phyloP scores from a whole-genome alignment of 2,329 filamentous ascomycete genomes.

The Lasiodiplodia sp. region DNA sequence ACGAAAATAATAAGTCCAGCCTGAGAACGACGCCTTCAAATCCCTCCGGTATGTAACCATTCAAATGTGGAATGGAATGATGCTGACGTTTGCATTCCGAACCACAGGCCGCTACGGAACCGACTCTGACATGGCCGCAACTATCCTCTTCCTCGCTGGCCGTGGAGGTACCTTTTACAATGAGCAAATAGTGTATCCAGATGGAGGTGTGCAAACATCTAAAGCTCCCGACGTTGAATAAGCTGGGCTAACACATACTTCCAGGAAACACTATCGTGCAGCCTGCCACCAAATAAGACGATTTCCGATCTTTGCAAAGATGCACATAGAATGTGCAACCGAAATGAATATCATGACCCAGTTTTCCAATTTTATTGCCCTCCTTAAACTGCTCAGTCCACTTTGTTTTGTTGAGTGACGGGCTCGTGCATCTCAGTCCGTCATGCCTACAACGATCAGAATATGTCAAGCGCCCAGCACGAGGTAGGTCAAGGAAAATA shows the following conservation, averaged over 20 bases:
- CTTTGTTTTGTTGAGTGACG: no score
- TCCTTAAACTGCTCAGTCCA: no score
- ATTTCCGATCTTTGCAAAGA: background rate
- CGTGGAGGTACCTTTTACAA: conserved; percentile 61
- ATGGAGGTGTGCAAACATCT: conserved; percentile 45
- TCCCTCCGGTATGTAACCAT: conserved; percentile 37
- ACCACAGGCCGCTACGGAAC: conserved; percentile 44
- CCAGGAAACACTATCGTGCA: conserved; percentile 40
- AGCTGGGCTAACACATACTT: conserved; percentile 16
- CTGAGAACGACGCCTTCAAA: conserved; percentile 53
- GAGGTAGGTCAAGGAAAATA: no score
- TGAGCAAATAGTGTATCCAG: conserved; percentile 61
- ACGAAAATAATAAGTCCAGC: conserved; percentile 56
- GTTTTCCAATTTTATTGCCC: no score
- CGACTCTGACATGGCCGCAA: conserved; percentile 61
- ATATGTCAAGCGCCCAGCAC: no score
- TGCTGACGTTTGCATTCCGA: background rate
- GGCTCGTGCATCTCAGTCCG: no score
- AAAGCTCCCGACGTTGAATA: background rate
- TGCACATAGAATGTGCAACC: background rate
- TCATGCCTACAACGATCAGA: no score
- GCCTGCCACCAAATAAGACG: conserved; percentile 38
- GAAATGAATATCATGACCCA: background rate
- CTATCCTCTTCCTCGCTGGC: conserved; percentile 60
- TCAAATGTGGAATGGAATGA: background rate